Evolutionary conservation across 352 stramenopile species (phyloP), one percentile per base, ranked within the genome.

Genomic region (Globisporangium barbulae): DNA sequence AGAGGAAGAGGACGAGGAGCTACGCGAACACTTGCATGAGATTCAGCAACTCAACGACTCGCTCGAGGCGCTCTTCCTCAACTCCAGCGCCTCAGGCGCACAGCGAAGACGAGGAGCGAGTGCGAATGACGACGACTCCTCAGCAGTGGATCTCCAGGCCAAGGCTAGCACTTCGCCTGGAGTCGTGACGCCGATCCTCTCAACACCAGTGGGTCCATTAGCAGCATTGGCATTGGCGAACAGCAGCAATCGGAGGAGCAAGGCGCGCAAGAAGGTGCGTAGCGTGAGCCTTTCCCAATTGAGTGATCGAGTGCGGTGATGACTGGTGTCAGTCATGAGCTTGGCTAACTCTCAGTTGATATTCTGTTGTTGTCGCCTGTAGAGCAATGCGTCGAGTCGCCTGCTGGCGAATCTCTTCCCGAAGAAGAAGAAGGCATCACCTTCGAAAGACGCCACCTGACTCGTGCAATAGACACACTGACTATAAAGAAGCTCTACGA

Each of bases 11-110:
- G 65, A 74, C 28, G 67, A 64, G 4, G 68, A 81, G 42, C 61
- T 89, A 3, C 65, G 65, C n/a, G 54, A 69, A 47, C 76, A 89
- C 44, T 64, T 89, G 21, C 53, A 65, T 7, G 67, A 73, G 19
- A 87, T 89, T 54, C 79, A 89, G 74, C 64, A 61, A 6, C 45
- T 71, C 13, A 80, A 81, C 50, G 45, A 35, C 17, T 48, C 61
- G 31, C 42, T 67, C 13, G 62, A 63, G n/a, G 31, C 28, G 45
- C 21, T 67, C 5, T 35, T 67, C 5, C 52, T 10, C 52, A 57
- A 41, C 31, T 44, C 17, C 19, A 54, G 15, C 19, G 8, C 57
- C 5, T 13, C 10, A 15, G n/a, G 41, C 3, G 8, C 56, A 10
- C 56, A 53, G 39, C 49, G 52, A 42, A 37, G 52, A 30, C 30